phyloP scores from a whole-genome alignment of 2,329 filamentous ascomycete species.

The Thermomyces lanuginosus region DNA sequence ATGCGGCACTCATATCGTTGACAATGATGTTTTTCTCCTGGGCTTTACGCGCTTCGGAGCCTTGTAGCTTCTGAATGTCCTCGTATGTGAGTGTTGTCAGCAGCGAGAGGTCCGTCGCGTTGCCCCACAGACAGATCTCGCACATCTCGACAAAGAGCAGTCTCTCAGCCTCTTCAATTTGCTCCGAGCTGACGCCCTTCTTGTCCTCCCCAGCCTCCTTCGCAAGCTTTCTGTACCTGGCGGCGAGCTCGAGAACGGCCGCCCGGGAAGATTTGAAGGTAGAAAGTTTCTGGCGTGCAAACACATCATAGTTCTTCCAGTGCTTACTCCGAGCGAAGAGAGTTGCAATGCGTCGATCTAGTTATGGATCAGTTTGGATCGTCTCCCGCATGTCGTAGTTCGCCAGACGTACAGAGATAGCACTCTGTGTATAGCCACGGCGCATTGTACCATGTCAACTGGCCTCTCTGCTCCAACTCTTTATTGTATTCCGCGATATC shows the following conservation, averaged over 20 bases:
- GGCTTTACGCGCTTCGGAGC: conserved; percentile 66
- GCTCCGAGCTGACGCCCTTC: conserved; percentile 18
- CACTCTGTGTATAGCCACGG: conserved; percentile 89
- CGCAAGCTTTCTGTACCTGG: conserved; percentile 60
- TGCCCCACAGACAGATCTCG: conserved; percentile 94
- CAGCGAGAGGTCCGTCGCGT: conserved; percentile 85
- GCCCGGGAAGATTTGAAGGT: conserved; percentile 85
- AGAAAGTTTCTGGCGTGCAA: conserved; percentile 72
- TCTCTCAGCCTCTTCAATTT: conserved; percentile 52
- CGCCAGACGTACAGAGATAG: conserved; percentile 49
- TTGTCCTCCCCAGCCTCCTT: conserved; percentile 45
- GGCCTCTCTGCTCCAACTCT: conserved; percentile 59
- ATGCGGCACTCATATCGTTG: conserved; percentile 65
- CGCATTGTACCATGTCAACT: conserved; percentile 63
- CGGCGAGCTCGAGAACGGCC: conserved; percentile 66
- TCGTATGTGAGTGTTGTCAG: conserved; percentile 82
- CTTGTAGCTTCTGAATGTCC: conserved; percentile 92
- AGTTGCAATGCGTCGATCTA: conserved; percentile 56
- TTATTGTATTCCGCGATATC: conserved; percentile 74
- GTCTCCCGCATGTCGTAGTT: background rate
- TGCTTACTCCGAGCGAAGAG: conserved; percentile 59
- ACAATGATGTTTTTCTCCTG: conserved; percentile 83
- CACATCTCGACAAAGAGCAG: conserved; percentile 82
- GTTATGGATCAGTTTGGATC: conserved; percentile 10
- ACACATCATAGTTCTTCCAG: conserved; percentile 86